Conservation (phyloP, 768 basidiomycete genomes). For the Serendipita sp. region DNA sequence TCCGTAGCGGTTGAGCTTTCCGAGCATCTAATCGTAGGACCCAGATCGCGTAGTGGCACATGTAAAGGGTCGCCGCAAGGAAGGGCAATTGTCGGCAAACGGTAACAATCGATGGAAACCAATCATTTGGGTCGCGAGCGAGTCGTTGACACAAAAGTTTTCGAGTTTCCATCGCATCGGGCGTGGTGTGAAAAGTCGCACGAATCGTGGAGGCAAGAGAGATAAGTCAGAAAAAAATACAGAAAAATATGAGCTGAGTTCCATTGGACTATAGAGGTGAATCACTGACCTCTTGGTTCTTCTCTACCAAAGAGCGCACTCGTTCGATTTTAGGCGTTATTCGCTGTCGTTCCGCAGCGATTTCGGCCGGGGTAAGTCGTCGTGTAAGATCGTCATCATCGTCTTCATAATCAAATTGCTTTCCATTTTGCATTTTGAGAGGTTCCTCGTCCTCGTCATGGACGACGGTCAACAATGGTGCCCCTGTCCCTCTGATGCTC, state of each 20-base stretch:
- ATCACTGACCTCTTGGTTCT: not conserved
- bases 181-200: not conserved
- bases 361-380: not conserved
- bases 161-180: not conserved
- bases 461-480: not conserved
- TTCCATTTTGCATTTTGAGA: not conserved
- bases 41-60: not conserved
- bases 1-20: not conserved
- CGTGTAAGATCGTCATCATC: constrained; percentile 4
- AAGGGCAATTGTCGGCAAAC: not conserved
- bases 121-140: not conserved
- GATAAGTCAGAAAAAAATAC: not conserved
- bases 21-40: not conserved
- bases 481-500: not conserved
- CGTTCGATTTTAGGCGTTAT: not conserved
- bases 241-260: not conserved
- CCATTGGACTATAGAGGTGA: not conserved
- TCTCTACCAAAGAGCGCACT: not conserved
- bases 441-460: not conserved
- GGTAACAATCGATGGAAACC: not conserved
- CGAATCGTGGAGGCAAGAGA: not conserved
- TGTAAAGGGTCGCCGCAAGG: not conserved
- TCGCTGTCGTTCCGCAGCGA: not conserved
- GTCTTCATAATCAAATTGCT: not conserved
- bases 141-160: not conserved